phyloP scores from a whole-genome alignment of 164 flowering plant genomes.

The Dillenia turbinata region DNA sequence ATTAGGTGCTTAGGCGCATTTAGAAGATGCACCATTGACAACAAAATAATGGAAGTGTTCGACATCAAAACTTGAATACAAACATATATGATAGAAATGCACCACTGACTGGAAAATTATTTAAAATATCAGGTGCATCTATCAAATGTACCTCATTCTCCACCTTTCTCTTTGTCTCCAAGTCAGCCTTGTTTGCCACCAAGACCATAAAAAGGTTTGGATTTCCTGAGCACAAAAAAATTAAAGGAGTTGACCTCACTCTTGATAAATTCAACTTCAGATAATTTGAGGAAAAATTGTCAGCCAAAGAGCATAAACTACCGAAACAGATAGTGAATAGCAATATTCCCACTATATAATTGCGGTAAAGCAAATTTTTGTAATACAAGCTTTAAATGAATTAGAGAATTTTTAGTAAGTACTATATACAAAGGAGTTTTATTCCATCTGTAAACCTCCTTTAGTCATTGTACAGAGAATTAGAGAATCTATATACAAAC shows the following conservation, averaged over 20 bases:
- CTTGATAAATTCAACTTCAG: background rate
- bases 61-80: background rate
- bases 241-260: background rate
- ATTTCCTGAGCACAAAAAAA: slow-evolving; percentile 24
- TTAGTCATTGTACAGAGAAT: no score
- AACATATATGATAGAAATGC: background rate
- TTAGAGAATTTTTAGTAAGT: no score
- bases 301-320: background rate
- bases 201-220: slow-evolving; percentile 37
- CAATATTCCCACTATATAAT: background rate
- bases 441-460: no score
- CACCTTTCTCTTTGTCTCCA: slow-evolving; percentile 37
- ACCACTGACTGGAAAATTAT: background rate
- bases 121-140: background rate
- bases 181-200: slow-evolving; percentile 44
- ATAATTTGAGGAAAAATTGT: background rate
- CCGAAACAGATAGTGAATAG: background rate
- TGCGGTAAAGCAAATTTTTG: background rate
- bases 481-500: no score
- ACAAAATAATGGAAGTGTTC: no score
- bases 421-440: no score
- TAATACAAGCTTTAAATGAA: background rate
- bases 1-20: no score
- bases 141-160: slow-evolving; percentile 24
- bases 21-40: no score